A percentile compares a stretch with the other conserved stretches of the same genome.
These are phyloP conservation scores for Pharnaceum exiguum DNA, from an alignment of 148 eudicot genomes.

Conservation along the genomic window DNA sequence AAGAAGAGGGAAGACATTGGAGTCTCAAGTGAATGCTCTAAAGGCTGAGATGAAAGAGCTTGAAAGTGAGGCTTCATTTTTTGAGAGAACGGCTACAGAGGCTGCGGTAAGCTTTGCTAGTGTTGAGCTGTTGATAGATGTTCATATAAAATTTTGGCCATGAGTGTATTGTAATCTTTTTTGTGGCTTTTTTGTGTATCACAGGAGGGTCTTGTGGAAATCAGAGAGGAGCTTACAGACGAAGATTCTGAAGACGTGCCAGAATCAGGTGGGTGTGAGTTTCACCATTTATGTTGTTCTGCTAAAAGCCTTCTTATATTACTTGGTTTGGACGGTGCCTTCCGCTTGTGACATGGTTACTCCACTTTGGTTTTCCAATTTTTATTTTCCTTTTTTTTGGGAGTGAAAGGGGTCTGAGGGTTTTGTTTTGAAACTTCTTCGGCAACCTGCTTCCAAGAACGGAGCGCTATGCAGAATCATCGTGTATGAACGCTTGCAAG, in stretches of 20 bases:
- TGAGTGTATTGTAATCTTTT: background rate
- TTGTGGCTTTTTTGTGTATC: constrained; percentile 8
- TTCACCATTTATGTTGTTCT: background rate
- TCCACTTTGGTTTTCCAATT: too few relatives aligned
- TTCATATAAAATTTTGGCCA: background rate
- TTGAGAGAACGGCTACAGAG: constrained; percentile 74
- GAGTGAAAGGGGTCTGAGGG: too few relatives aligned
- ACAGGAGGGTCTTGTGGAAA: constrained; percentile 91
- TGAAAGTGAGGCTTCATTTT: constrained; percentile 74
- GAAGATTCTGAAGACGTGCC: constrained; percentile 35
- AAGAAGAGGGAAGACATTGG: constrained; percentile 71
- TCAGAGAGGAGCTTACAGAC: constrained; percentile 63
- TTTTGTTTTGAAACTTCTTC: too few relatives aligned
- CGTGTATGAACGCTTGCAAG: too few relatives aligned
- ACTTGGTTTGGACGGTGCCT: background rate
- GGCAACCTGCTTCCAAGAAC: too few relatives aligned
- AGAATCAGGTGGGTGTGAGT: constrained; percentile 31
- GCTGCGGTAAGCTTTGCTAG: constrained; percentile 46
- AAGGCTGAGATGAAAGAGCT: constrained; percentile 69
- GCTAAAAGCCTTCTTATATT: background rate
- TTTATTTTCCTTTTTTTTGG: too few relatives aligned
- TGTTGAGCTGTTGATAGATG: background rate
- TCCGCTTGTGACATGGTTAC: background rate
- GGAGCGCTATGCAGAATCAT: too few relatives aligned
- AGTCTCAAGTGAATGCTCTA: constrained; percentile 63